These are phyloP conservation scores for Herpetomonas muscarum DNA, from an alignment of 208 protist genomes.

Conservation along the genomic window DNA sequence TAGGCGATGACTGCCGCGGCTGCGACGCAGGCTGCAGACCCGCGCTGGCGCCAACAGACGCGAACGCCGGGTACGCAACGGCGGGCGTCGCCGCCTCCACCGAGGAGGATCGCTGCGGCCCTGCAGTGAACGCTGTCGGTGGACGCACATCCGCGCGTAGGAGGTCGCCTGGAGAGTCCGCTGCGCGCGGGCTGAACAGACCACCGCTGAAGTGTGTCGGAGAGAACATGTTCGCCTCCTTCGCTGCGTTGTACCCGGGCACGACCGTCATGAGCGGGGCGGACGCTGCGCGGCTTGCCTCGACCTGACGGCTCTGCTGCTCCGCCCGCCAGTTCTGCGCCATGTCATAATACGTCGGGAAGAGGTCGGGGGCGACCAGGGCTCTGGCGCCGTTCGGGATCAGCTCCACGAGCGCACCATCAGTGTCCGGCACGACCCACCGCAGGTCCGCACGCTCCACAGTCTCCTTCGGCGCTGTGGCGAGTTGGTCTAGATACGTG, in stretches of 20 bases:
- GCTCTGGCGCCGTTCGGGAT: constrained; percentile 48
- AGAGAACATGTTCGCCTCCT: constrained; percentile 41
- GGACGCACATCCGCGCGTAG: constrained; percentile 19
- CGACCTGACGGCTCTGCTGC: not conserved
- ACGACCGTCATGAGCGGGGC: constrained; percentile 20
- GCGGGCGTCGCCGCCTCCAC: no score
- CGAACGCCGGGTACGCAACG: no score
- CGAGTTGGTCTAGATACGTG: constrained; percentile 49
- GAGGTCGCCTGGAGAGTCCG: constrained; percentile 14
- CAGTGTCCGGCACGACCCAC: constrained; percentile 54
- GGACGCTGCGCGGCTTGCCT: not conserved
- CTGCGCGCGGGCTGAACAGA: constrained; percentile 50
- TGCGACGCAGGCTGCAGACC: no score
- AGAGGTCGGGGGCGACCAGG: constrained; percentile 46
- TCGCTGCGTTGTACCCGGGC: constrained; percentile 33
- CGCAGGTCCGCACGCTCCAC: constrained; percentile 53
- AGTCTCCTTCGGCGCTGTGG: constrained; percentile 18
- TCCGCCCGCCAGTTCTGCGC: constrained; percentile 29
- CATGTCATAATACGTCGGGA: constrained; percentile 42
- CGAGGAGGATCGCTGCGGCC: no score
- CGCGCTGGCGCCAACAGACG: no score
- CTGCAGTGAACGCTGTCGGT: constrained; percentile 24
- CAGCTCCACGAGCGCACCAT: constrained; percentile 56
- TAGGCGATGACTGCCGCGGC: no score
- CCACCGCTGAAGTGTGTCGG: constrained; percentile 37